These are phyloP conservation scores for Takashimella tepidaria DNA, from an alignment of 1,284 basidiomycete species.

Conservation along the genomic window DNA sequence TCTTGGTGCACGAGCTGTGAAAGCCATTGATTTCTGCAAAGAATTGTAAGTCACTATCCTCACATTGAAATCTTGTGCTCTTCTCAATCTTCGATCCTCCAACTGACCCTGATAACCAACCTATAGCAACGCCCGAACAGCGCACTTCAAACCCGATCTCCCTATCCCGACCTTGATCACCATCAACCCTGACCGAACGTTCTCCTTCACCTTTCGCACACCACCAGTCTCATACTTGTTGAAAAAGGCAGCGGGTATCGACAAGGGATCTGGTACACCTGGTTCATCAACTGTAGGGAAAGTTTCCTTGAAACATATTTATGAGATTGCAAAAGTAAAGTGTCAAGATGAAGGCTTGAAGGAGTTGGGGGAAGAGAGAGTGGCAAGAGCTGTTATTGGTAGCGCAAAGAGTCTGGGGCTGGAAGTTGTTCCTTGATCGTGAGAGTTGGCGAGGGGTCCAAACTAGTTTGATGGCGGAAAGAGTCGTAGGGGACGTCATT, in stretches of 20 bases:
- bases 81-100: background rate
- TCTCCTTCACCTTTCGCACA: slow-evolving; percentile 86
- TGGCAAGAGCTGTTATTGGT: slow-evolving; percentile 80
- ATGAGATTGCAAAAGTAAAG: slow-evolving; percentile 99
- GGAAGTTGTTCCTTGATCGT: slow-evolving; percentile 80
- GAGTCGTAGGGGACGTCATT: too few species aligned
- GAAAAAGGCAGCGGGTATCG: slow-evolving; percentile 84
- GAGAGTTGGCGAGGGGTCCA: too few species aligned
- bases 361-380: slow-evolving; percentile 73
- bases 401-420: slow-evolving; percentile 80
- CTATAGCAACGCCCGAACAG: slow-evolving; percentile 73
- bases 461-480: too few species aligned
- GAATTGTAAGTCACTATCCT: slow-evolving; percentile 55
- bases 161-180: slow-evolving; percentile 88
- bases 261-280: slow-evolving; percentile 66
- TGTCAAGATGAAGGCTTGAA: slow-evolving; percentile 79
- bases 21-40: slow-evolving; percentile 99
- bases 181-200: slow-evolving; percentile 90
- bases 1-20: slow-evolving; percentile 94
- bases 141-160: slow-evolving; percentile 77
- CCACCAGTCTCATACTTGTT: slow-evolving; percentile 89
- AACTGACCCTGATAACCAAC: background rate
- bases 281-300: slow-evolving; percentile 58
- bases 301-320: slow-evolving; percentile 92
- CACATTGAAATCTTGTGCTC: background rate